phyloP scores from a whole-genome alignment of 192 early-diverging fungal species.

The Endogone sp. region DNA sequence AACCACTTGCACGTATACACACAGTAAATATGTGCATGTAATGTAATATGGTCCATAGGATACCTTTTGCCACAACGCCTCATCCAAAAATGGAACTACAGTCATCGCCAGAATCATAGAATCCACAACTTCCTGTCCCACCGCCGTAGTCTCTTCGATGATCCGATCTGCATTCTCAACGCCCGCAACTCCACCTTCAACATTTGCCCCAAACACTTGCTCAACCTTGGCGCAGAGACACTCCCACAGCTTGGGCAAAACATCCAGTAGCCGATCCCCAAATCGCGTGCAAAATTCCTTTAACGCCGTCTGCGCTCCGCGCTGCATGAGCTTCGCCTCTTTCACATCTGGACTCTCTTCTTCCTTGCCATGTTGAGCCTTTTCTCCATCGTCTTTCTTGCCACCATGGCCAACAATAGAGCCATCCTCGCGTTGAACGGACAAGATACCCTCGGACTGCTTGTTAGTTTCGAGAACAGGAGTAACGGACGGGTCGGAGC shows the following conservation, averaged over 20 bases:
- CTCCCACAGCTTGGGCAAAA: conserved; percentile 70
- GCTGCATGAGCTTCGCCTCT: conserved; percentile 56
- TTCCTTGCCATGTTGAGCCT: conserved; percentile 28
- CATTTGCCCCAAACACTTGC: conserved; percentile 29
- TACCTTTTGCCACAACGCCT: conserved; percentile 30
- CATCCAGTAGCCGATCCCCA: conserved; percentile 58
- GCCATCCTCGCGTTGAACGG: conserved; percentile 43
- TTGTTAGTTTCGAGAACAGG: conserved; percentile 56
- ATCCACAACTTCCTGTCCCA: conserved; percentile 73
- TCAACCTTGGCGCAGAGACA: conserved; percentile 45
- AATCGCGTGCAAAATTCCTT: conserved; percentile 62
- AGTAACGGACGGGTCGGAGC: conserved; percentile 72
- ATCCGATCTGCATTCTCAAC: conserved; percentile 18
- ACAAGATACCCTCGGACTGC: conserved; percentile 40
- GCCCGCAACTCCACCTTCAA: conserved; percentile 17
- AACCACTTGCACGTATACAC: background rate
- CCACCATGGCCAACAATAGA: conserved; percentile 10
- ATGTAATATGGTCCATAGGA: background rate
- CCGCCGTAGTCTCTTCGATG: conserved; percentile 6
- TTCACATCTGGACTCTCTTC: conserved; percentile 25
- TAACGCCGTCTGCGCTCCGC: conserved; percentile 63
- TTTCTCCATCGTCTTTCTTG: conserved; percentile 8
- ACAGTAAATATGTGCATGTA: background rate
- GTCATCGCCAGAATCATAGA: conserved; percentile 68
- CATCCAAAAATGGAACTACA: conserved; percentile 61